Percentiles rank a stretch among this genome's conserved stretches.
Conservation (phyloP, 805 yeast species). For the Maudiozyma serrabonitensis region DNA sequence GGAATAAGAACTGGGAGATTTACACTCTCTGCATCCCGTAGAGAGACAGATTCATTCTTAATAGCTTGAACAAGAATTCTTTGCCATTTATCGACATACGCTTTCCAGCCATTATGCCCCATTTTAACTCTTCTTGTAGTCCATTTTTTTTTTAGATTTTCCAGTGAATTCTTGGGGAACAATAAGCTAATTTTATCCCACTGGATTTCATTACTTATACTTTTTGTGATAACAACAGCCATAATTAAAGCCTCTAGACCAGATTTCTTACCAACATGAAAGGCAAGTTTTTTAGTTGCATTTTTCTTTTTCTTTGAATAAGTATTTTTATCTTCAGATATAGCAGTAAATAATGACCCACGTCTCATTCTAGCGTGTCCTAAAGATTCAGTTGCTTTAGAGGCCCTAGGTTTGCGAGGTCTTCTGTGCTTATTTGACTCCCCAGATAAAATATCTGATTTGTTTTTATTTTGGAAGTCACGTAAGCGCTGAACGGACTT, state of each 20-base stretch:
- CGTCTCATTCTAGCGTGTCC: not conserved
- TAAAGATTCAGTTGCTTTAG: not conserved
- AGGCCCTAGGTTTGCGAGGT: not conserved
- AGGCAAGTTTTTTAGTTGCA: constrained; percentile 1
- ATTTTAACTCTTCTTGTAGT: constrained; percentile 41
- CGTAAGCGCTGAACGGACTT: constrained; percentile 27
- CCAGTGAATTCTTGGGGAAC: constrained; percentile 35
- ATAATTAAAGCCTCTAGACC: constrained; percentile 51
- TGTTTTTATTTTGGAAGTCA: constrained; percentile 17
- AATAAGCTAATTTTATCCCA: constrained; percentile 52
- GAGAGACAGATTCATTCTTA: constrained; percentile 41
- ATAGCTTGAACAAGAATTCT: constrained; percentile 50
- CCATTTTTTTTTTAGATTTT: constrained; percentile 57
- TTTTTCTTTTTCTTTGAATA: not conserved
- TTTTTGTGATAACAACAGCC: constrained; percentile 57
- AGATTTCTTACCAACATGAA: constrained; percentile 27
- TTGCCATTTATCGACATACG: constrained; percentile 54
- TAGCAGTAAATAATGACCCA: not conserved
- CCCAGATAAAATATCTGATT: not conserved
- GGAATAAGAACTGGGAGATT: constrained; percentile 45
- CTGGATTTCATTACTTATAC: constrained; percentile 51
- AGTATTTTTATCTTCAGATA: not conserved
- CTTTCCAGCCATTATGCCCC: constrained; percentile 51
- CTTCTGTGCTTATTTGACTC: not conserved
- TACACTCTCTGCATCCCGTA: constrained; percentile 40